phyloP scores from a whole-genome alignment of 2,329 filamentous ascomycete species.

The Colletotrichum orbiculare region DNA sequence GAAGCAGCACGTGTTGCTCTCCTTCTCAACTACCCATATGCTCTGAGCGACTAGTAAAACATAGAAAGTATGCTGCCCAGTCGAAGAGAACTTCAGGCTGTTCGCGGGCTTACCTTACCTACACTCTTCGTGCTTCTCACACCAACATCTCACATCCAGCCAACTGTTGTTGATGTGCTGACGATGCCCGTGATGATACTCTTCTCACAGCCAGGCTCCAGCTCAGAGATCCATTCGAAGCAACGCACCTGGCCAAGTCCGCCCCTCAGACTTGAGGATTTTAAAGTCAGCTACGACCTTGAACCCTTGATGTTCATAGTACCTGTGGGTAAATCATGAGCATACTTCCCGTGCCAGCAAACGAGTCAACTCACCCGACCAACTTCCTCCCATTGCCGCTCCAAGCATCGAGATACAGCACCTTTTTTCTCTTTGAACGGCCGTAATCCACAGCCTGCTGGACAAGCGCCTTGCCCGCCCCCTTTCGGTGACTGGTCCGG shows the following conservation, averaged over 20 bases:
- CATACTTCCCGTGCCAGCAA: rapidly evolving
- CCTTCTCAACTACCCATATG: too few relatives aligned
- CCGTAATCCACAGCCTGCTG: conserved; percentile 29
- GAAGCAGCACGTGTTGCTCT: too few relatives aligned
- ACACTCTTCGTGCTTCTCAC: too few relatives aligned
- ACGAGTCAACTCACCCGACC: conserved; percentile 6
- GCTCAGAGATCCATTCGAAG: neutral
- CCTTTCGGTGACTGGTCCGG: conserved; percentile 16
- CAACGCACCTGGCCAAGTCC: neutral
- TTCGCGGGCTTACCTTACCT: too few relatives aligned
- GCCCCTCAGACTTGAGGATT: neutral
- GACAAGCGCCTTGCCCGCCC: conserved; percentile 32
- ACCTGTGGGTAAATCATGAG: neutral
- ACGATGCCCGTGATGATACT: too few relatives aligned
- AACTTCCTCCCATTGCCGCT: conserved; percentile 40
- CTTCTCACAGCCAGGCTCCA: too few relatives aligned
- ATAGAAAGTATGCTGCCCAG: too few relatives aligned
- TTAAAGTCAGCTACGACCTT: neutral
- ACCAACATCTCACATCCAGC: too few relatives aligned
- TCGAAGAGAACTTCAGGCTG: too few relatives aligned
- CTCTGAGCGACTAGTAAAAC: too few relatives aligned
- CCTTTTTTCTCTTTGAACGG: conserved; percentile 24
- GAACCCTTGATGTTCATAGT: conserved; percentile 10
- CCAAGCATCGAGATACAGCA: conserved; percentile 45
- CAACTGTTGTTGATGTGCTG: too few relatives aligned